phyloP scores from a whole-genome alignment of 2,329 filamentous ascomycete genomes.

The Aspergillus sp. region DNA sequence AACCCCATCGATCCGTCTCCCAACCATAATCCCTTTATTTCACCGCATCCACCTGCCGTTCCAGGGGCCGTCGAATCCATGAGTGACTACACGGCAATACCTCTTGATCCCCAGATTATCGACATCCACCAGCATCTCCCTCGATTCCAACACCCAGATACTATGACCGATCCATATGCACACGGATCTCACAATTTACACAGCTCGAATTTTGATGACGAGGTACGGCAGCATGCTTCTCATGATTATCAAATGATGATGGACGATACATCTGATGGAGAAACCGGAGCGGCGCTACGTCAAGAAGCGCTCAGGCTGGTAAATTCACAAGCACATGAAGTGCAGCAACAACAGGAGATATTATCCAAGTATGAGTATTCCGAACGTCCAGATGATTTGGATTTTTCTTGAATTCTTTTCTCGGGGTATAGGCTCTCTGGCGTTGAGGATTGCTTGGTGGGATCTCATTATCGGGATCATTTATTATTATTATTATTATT shows the following conservation, averaged over 20 bases:
- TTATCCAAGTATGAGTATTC: constrained; percentile 37
- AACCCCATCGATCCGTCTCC: constrained; percentile 14
- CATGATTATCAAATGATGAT: constrained; percentile 41
- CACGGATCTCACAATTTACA: constrained; percentile 26
- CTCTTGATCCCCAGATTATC: constrained; percentile 59
- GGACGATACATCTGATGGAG: constrained; percentile 34
- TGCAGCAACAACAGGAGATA: constrained; percentile 37
- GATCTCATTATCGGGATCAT: not conserved
- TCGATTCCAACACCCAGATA: constrained; percentile 34
- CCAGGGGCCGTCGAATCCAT: constrained; percentile 34
- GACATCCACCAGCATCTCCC: constrained; percentile 43
- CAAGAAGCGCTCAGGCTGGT: constrained; percentile 36
- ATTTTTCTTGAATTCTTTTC: constrained; percentile 12
- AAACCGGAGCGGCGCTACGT: constrained; percentile 25
- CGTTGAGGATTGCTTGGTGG: not conserved
- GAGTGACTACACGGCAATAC: constrained; percentile 46
- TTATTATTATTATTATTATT: not conserved
- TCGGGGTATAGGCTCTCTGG: not conserved
- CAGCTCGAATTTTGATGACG: constrained; percentile 32
- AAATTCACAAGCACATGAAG: constrained; percentile 32
- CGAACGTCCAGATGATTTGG: constrained; percentile 26
- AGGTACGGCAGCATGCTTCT: constrained; percentile 32
- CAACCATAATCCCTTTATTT: constrained; percentile 28
- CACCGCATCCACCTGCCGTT: constrained; percentile 26
- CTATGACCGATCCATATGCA: constrained; percentile 30